Percentiles rank a stretch among this genome's conserved stretches.
phyloP scores from a whole-genome alignment of 768 basidiomycete genomes.

The Panus rudis region DNA sequence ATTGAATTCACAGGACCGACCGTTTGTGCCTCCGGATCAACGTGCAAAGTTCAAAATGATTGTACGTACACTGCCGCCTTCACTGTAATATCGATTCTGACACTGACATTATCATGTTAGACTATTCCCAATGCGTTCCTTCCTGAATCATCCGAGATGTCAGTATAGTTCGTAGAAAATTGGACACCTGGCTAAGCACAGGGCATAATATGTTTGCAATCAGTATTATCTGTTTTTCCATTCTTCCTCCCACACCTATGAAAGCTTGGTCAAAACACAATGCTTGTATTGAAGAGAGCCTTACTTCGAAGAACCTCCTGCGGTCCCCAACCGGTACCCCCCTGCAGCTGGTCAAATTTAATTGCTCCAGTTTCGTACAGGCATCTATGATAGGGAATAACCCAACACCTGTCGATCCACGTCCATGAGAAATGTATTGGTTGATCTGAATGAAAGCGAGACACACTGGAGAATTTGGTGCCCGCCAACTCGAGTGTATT shows the following conservation, averaged over 20 bases:
- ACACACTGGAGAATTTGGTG: conserved; percentile 52
- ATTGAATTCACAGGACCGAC: conserved; percentile 5
- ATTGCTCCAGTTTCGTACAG: conserved; percentile 42
- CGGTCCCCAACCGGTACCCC: conserved; percentile 53
- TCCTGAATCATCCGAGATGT: conserved; percentile 1
- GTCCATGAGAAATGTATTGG: background rate
- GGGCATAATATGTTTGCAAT: background rate
- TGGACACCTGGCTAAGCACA: background rate
- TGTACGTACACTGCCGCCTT: conserved; percentile 26
- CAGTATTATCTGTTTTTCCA: conserved; percentile 14
- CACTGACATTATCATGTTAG: conserved; percentile 17
- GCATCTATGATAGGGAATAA: conserved; percentile 52
- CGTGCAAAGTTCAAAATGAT: conserved; percentile 30
- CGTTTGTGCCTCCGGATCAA: conserved; percentile 15
- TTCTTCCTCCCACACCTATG: conserved; percentile 26
- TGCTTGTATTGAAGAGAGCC: conserved; percentile 1
- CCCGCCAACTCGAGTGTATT: conserved; percentile 44
- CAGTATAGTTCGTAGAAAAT: background rate
- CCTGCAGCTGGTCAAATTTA: conserved; percentile 64
- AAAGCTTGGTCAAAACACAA: background rate
- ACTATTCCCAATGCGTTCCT: conserved; percentile 41
- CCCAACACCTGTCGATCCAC: conserved; percentile 35
- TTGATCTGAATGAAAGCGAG: too few species aligned
- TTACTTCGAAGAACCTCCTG: conserved; percentile 60
- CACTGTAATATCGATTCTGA: background rate